Evolutionary conservation across 495 filamentous ascomycete genomes (phyloP), one percentile per base, ranked within the genome.

Genomic region (Xylaria palmicola): DNA sequence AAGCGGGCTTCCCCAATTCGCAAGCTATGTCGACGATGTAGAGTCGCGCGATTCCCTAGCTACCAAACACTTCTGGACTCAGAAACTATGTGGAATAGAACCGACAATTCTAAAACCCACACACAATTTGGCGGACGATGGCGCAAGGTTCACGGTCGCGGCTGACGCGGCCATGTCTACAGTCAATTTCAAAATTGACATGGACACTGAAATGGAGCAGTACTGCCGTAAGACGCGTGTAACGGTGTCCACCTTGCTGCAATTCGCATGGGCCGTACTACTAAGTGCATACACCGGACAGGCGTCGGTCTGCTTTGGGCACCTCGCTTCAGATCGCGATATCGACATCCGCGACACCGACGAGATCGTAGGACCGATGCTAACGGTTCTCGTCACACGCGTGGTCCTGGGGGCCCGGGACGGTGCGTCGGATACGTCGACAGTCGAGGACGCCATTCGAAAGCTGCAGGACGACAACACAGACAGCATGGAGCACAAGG

Each of bases 291-390:
- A 83, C 62, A 80, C 75, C 45, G 75, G 75, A 1, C 75, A 75
- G 4, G 65, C 78, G 19, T 81, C 84, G 43, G 73, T 85, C 1
- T 83, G 77, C 54, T 86, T 84, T 60, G 80, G 80, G 32, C 83
- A 83, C 57, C 73, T 82, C 50, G 71, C 78, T 20, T 84, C 81
- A 0, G 74, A 82, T 13, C 71, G 83, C 30, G 82, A 86, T 64
- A 65, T 75, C 6, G 63, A 80, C 6, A 72, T 80, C 3, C 70
- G 75, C 26, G 72, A 69, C 0, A 70, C 82, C 15, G 77, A 83
- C 29, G 72, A 77, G 12, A 74, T 80, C 34, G 73, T 84, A 43
- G 83, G 83, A 10, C 78, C 80, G 1, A 76, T 83, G 5, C 83
- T 86, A 20, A 84, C 82, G 37, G 78, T 84, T 56, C 71, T 84